Percentiles rank a stretch among this genome's conserved stretches.
phyloP scores from a whole-genome alignment of 352 stramenopile species.

The Phytophthora foliorum region DNA sequence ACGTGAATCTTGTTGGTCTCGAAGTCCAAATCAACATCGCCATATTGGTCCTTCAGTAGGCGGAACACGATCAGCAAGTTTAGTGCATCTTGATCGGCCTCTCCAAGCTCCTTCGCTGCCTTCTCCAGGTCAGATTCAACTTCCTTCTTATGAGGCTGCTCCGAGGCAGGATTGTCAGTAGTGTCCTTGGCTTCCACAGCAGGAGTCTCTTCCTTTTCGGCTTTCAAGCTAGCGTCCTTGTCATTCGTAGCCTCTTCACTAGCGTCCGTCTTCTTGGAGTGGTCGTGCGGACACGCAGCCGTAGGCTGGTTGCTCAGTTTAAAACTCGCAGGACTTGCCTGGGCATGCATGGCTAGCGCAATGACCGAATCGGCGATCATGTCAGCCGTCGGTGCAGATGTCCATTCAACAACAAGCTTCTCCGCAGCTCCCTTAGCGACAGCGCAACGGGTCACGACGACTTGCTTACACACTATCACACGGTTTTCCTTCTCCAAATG shows the following conservation, averaged over 20 bases:
- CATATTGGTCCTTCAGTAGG: slow-evolving; percentile 88
- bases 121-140: slow-evolving; percentile 52
- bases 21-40: slow-evolving; percentile 87
- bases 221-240: slow-evolving; percentile 16
- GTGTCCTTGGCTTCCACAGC: slow-evolving; percentile 26
- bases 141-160: slow-evolving; percentile 29
- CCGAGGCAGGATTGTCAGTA: slow-evolving; percentile 16
- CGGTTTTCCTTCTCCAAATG: slow-evolving; percentile 62
- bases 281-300: slow-evolving; percentile 82
- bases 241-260: slow-evolving; percentile 11
- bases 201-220: slow-evolving; percentile 28
- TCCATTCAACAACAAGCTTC: slow-evolving; percentile 87
- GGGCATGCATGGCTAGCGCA: slow-evolving; percentile 95
- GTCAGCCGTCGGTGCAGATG: slow-evolving; percentile 94
- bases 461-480: slow-evolving; percentile 79
- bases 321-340: slow-evolving; percentile 85
- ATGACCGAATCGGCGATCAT: slow-evolving; percentile 98
- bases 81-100: slow-evolving; percentile 80
- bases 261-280: slow-evolving; percentile 60
- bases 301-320: slow-evolving; percentile 82
- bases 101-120: slow-evolving; percentile 71
- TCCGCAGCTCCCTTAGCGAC: slow-evolving; percentile 40
- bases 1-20: slow-evolving; percentile 92
- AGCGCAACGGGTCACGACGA: slow-evolving; percentile 68
- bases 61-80: slow-evolving; percentile 89